Evolutionary conservation across 163 green algal species (phyloP), one percentile per base, ranked within the genome.

Genomic region (Prototheca wickerhamii): DNA sequence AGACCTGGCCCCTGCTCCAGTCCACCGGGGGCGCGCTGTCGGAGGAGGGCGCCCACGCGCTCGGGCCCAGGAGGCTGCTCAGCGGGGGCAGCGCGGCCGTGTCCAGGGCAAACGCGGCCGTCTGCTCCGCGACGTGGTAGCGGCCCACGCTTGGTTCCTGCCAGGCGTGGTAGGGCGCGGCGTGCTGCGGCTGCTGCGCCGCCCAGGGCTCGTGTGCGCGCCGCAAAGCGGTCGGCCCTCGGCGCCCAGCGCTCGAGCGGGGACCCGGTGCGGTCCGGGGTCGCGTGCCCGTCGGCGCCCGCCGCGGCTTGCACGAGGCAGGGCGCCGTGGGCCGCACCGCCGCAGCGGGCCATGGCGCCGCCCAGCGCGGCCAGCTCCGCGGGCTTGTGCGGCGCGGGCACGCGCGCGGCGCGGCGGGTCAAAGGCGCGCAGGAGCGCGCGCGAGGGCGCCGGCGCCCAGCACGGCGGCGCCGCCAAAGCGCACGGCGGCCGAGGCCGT

Each of bases 361-460:
- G 40, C 12, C 28, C 31, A 70, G 54, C 0, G 63, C 17, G 3
- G 17, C 10, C 3, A 55, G 33, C 23, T 70, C 54, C 31, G 40
- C 37, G 35, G 32, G 17, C 54, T 35, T 52, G 37, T 58, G 2
- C 10, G 63, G 29, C 3, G n/a, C 32, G 15, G 55, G 26, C 43
- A 65, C 55, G 8, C 18, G 25, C 8, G 26, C 43, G 17, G 64
- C 56, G 18, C 32, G 56, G n/a, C 3, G 33, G 25, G 32, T 70
- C 64, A 43, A 70, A 70, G 6, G 56, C 64, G 17, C 31, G n/a
- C 25, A 70, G 56, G 55, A 70, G 31, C 7, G 17, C 25, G 4
- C 20, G 31, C 25, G n/a, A n/a, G n/a, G n/a, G 33, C 32, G 43
- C 10, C 17, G 30, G 35, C 10, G 1, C 28, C 44, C 2, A 5